Conservation (phyloP, 305 asterid genomes). For the Andrographis paniculata region DNA sequence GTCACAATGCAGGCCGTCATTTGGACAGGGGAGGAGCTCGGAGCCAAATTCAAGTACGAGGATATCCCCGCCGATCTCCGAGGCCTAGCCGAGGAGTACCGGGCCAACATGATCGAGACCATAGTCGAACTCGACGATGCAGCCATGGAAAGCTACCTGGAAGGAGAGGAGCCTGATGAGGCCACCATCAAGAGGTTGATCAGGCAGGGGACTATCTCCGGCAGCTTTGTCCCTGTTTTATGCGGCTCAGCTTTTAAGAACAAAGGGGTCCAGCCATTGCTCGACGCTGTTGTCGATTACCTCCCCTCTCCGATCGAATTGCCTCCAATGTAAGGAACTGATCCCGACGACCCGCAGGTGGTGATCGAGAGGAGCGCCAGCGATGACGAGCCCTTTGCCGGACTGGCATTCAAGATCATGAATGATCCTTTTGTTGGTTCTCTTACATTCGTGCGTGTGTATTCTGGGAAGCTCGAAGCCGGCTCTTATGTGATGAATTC, state of each 20-base stretch:
- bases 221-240: constrained; percentile 88
- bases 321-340: no score
- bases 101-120: constrained; percentile 75
- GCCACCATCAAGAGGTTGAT: constrained; percentile 57
- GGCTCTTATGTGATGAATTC: no score
- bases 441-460: no score
- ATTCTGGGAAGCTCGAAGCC: no score
- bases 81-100: constrained; percentile 63
- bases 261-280: constrained; percentile 48
- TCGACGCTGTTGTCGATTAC: constrained; percentile 89
- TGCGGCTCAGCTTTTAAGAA: constrained; percentile 99
- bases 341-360: no score
- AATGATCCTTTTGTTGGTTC: no score
- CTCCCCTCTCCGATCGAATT: constrained; percentile 87
- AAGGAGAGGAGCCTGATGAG: constrained; percentile 43
- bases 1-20: constrained; percentile 83
- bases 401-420: no score
- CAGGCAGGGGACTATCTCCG: constrained; percentile 79
- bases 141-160: constrained; percentile 83
- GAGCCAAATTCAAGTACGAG: constrained; percentile 68
- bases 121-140: constrained; percentile 95
- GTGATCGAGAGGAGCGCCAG: no score
- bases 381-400: no score
- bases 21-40: constrained; percentile 73
- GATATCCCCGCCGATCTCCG: constrained; percentile 73